Evolutionary conservation across 371 early-diverging fungal species (phyloP), one percentile per base, ranked within the genome.

Genomic region (Rhizopus microsporus): DNA sequence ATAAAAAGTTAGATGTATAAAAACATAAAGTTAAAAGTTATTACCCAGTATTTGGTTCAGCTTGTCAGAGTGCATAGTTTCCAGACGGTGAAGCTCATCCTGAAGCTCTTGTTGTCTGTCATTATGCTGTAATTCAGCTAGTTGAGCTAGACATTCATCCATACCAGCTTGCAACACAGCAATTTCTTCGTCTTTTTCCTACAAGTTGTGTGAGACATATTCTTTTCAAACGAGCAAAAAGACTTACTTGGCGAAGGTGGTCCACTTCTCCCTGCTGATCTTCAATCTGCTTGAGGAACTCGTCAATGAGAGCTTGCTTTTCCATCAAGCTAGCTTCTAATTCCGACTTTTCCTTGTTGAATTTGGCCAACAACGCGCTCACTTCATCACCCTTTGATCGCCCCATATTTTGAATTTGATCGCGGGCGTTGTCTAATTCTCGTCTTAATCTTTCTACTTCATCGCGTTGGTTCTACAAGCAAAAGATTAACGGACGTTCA

Each of bases 161-260:
- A 98, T 84, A 34, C 93, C 94, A n/a, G 92, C 89, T 74, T 95
- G 94, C 31, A 95, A 77, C 1, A 95, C 90, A 5, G 88, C 85
- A 52, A 91, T 82, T 57, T 97, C 98, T 57, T 95, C 96, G 59
- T 95, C 93, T 71, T 93, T 94, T 65, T 77, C 75, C 64, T 71
- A 65, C 7, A 56, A 56, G 9, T 1, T 32, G 23, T 29, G 37
- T 23, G 53, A 29, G 29, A 0, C 8, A 33, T 32, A 6, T 34
- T 16, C 32, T n/a, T 13, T 7, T n/a, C 6, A 49, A 49, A n/a
- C 34, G 17, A n/a, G 34, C 38, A 23, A 12, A 23, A 37, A n/a
- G 30, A 54, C 47, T 60, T 71, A 76, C 78, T 53, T 75, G 74
- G 13, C 77, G 71, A 42, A 86, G 72, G 48, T 81, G 86, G 51